phyloP scores from a whole-genome alignment of 2,329 filamentous ascomycete genomes.

The Hypoxylon sp. region DNA sequence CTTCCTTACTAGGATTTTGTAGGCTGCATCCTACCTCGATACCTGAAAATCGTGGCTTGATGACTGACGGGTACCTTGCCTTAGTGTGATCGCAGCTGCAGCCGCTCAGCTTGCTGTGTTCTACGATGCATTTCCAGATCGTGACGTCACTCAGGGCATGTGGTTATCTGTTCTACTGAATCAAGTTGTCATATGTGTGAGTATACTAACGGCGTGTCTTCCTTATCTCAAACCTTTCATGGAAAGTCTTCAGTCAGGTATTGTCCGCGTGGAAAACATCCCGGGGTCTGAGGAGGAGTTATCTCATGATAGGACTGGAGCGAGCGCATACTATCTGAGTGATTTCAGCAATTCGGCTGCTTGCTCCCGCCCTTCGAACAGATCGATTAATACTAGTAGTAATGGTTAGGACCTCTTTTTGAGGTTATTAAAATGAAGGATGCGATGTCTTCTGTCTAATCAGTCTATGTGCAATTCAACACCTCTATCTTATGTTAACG shows the following conservation, averaged over 20 bases:
- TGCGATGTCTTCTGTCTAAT: no score
- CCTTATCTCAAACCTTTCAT: conserved; percentile 40
- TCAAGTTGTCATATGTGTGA: conserved; percentile 26
- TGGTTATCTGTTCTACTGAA: conserved; percentile 26
- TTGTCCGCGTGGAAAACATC: conserved; percentile 34
- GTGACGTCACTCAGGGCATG: conserved; percentile 8
- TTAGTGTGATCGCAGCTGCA: conserved; percentile 23
- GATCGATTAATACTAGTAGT: conserved; percentile 10
- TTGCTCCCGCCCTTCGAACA: conserved; percentile 11
- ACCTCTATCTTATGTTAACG: no score
- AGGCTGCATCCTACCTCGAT: conserved; percentile 8
- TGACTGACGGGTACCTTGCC: background rate
- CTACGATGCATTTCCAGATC: conserved; percentile 19
- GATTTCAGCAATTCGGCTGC: conserved; percentile 17
- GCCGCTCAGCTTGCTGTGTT: conserved; percentile 12
- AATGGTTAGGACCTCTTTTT: background rate
- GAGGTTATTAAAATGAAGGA: background rate
- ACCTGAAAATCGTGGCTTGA: background rate
- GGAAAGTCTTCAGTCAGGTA: conserved; percentile 36
- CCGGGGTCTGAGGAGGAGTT: conserved; percentile 11
- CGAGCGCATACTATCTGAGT: conserved; percentile 11
- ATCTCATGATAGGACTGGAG: conserved; percentile 9
- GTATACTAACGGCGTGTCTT: conserved; percentile 36
- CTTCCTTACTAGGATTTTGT: conserved; percentile 33
- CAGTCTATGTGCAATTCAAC: no score